These are phyloP conservation scores for Yamadazyma aaseri DNA, from an alignment of 1,139 yeast genomes.

Conservation along the genomic window DNA sequence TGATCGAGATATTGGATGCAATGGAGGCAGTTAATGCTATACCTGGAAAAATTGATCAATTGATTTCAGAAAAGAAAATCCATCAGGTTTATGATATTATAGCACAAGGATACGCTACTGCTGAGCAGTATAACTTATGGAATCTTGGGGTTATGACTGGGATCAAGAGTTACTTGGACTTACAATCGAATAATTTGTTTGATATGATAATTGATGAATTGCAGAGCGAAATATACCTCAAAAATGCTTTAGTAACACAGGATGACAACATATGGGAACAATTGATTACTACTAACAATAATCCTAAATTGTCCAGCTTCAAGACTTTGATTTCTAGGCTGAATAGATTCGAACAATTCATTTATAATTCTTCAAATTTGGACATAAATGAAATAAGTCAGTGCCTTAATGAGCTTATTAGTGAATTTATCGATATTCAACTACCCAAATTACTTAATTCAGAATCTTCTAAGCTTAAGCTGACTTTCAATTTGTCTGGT, in stretches of 20 bases:
- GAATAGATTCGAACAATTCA: conserved; percentile 53
- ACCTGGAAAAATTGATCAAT: conserved; percentile 64
- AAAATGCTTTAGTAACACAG: conserved; percentile 21
- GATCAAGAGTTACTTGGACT: conserved; percentile 55
- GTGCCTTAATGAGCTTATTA: conserved; percentile 45
- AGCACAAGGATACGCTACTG: conserved; percentile 52
- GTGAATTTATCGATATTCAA: conserved; percentile 29
- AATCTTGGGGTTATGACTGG: conserved; percentile 59
- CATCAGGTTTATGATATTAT: conserved; percentile 66
- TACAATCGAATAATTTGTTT: conserved; percentile 65
- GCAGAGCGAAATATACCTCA: conserved; percentile 69
- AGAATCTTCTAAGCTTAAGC: conserved; percentile 9
- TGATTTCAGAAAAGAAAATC: conserved; percentile 66
- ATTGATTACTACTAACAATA: conserved; percentile 24
- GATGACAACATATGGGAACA: conserved; percentile 25
- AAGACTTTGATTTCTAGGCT: conserved; percentile 36
- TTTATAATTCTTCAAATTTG: conserved; percentile 56
- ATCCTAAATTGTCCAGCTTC: conserved; percentile 37
- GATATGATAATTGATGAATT: conserved; percentile 77
- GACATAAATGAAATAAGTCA: conserved; percentile 54
- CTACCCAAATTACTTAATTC: conserved; percentile 26
- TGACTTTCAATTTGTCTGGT: conserved; percentile 15
- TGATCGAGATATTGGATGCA: conserved; percentile 70
- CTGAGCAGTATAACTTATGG: conserved; percentile 62
- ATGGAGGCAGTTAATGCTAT: conserved; percentile 60